Conservation (phyloP, 1,284 basidiomycete species). For the Pseudozyma tsukubaensis region DNA sequence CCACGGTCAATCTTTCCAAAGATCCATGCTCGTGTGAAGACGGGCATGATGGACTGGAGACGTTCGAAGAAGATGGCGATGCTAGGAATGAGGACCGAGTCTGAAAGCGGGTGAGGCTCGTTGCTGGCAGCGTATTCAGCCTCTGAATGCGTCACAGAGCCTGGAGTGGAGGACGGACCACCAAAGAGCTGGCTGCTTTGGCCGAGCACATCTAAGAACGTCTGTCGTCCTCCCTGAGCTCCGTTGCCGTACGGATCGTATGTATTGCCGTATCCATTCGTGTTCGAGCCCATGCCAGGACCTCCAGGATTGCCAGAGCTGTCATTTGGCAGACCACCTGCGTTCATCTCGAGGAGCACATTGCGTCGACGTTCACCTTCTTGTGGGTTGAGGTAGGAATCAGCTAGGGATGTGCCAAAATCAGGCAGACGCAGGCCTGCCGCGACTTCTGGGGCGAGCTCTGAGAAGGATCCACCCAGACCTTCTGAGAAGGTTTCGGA, state of each 20-base stretch:
- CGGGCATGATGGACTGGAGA: slow-evolving; percentile 65
- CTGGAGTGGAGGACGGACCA: slow-evolving; percentile 32
- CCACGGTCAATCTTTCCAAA: slow-evolving; percentile 57
- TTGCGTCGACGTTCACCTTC: slow-evolving; percentile 44
- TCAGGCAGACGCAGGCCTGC: slow-evolving; percentile 51
- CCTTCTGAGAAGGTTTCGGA: slow-evolving; percentile 30
- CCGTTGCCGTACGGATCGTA: slow-evolving; percentile 25
- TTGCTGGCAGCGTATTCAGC: slow-evolving; percentile 6
- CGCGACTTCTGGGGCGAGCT: slow-evolving; percentile 43
- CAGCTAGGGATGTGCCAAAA: slow-evolving; percentile 57
- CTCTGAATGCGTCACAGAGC: slow-evolving; percentile 33
- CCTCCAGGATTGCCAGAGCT: slow-evolving; percentile 2
- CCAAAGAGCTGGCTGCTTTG: slow-evolving; percentile 36
- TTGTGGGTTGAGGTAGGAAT: slow-evolving; percentile 54
- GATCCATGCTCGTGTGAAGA: slow-evolving; percentile 62
- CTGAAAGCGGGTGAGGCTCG: slow-evolving; percentile 53
- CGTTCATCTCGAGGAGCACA: slow-evolving; percentile 41
- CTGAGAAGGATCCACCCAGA: slow-evolving; percentile 46
- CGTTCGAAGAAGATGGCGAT: slow-evolving; percentile 66
- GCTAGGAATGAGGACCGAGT: slow-evolving; percentile 58
- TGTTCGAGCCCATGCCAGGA: slow-evolving; percentile 12
- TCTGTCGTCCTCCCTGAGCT: slow-evolving; percentile 16
- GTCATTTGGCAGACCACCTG: slow-evolving; percentile 9
- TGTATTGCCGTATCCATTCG: slow-evolving; percentile 9
- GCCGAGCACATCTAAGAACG: slow-evolving; percentile 48